Conservation (phyloP, 225 moss, liverwort and hornwort genomes). For the Pseudisothecium myosuroides region DNA sequence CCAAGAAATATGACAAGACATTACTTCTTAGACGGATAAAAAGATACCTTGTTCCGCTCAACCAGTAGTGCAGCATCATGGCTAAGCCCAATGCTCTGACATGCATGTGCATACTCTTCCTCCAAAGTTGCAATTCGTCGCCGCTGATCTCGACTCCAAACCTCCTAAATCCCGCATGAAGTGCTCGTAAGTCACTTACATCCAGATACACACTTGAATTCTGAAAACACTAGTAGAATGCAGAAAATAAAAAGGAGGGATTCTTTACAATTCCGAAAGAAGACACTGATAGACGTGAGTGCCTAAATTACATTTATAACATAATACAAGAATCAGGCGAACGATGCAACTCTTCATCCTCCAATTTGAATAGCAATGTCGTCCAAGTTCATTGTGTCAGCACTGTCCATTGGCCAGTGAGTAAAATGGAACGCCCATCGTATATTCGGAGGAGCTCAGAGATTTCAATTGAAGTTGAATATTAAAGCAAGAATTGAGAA, state of each 20-base stretch:
- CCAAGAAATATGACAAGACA: not conserved
- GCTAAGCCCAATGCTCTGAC: conserved; percentile 79
- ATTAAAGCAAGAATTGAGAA: not conserved
- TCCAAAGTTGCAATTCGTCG: conserved; percentile 61
- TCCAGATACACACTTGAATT: not conserved
- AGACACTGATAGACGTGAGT: not conserved
- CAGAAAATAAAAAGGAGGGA: not conserved
- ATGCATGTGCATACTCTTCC: conserved; percentile 49
- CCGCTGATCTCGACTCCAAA: conserved; percentile 71
- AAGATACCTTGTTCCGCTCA: conserved; percentile 46
- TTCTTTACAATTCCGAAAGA: not conserved
- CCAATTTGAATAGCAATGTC: not conserved
- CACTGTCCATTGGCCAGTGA: not conserved
- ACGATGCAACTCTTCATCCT: not conserved
- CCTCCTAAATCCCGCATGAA: conserved; percentile 41
- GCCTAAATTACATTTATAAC: not conserved
- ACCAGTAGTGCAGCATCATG: conserved; percentile 68
- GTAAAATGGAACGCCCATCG: not conserved
- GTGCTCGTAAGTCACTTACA: conserved; percentile 5
- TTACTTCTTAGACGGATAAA: not conserved
- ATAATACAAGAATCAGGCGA: not conserved
- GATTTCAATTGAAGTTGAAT: not conserved
- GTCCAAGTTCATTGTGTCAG: not conserved
- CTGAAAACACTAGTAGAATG: not conserved
- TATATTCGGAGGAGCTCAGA: not conserved